A percentile compares a stretch with the other conserved stretches of the same genome.
phyloP scores from a whole-genome alignment of 2,329 filamentous ascomycete species.

The Penicillium sp. region DNA sequence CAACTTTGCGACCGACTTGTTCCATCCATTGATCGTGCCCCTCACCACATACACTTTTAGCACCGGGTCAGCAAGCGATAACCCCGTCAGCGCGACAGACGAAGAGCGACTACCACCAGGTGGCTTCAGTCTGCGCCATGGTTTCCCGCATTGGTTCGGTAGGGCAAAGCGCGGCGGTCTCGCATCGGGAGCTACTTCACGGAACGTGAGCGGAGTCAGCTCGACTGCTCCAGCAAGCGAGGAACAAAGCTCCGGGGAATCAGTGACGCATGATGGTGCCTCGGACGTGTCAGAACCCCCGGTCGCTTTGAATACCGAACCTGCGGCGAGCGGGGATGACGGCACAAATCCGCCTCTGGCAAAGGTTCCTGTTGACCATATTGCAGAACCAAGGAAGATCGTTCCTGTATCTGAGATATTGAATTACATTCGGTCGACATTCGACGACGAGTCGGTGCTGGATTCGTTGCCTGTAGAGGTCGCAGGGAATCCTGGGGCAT shows the following conservation, averaged over 20 bases:
- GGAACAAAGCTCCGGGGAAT: not conserved
- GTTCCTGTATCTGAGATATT: constrained; percentile 69
- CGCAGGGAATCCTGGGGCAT: constrained; percentile 86
- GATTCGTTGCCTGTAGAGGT: constrained; percentile 78
- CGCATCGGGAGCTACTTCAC: constrained; percentile 38
- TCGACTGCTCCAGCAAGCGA: constrained; percentile 1
- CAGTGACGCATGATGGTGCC: not conserved
- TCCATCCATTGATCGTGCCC: constrained; percentile 89
- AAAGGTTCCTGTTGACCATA: constrained; percentile 17
- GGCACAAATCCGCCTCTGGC: constrained; percentile 6
- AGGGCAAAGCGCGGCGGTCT: constrained; percentile 50
- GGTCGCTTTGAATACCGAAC: not conserved
- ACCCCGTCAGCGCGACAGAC: constrained; percentile 80
- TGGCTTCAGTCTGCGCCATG: constrained; percentile 85
- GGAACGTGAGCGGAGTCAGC: constrained; percentile 48
- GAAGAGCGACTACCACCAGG: constrained; percentile 82
- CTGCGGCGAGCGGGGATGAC: not conserved
- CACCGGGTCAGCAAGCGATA: constrained; percentile 71
- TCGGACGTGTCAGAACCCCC: constrained; percentile 3
- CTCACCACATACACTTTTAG: constrained; percentile 94
- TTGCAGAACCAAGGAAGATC: constrained; percentile 35
- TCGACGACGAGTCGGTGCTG: constrained; percentile 74
- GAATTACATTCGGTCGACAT: constrained; percentile 77
- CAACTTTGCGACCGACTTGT: constrained; percentile 88
- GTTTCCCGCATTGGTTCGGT: constrained; percentile 89